Percentiles rank a stretch among this genome's conserved stretches.
These are phyloP conservation scores for Fraxinus xanthoxyloides DNA, from an alignment of 305 asterid genomes.

Conservation along the genomic window DNA sequence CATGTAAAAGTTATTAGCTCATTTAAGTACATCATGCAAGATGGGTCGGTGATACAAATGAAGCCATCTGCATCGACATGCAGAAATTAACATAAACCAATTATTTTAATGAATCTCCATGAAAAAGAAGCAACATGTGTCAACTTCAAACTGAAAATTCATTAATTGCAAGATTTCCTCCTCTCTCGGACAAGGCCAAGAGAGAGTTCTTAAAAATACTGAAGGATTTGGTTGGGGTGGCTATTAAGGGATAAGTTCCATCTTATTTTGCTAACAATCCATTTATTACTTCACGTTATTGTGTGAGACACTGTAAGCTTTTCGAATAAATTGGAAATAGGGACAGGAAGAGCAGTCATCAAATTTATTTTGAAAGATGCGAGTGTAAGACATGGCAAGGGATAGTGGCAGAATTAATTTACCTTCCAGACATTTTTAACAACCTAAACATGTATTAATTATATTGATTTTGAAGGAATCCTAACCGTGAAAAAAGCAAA, in stretches of 20 bases:
- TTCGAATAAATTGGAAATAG: constrained; percentile 9
- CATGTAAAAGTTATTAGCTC: constrained; percentile 7
- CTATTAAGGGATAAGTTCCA: neutral
- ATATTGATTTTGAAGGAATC: constrained; percentile 8
- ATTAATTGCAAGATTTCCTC: neutral
- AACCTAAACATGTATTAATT: constrained; percentile 17
- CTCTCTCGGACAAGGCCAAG: neutral
- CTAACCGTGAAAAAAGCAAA: constrained; percentile 4
- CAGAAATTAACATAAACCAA: neutral
- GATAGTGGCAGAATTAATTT: neutral
- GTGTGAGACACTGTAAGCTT: neutral
- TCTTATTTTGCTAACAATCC: neutral
- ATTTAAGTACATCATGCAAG: neutral
- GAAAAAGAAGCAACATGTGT: neutral
- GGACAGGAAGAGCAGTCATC: neutral
- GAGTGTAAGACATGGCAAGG: constrained; percentile 9
- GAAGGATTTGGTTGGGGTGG: neutral
- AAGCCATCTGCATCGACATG: neutral
- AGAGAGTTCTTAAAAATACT: neutral
- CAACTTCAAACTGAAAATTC: neutral
- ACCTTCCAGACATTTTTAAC: constrained; percentile 9
- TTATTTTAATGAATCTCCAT: neutral
- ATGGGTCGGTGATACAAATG: neutral
- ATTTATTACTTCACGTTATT: constrained; percentile 2
- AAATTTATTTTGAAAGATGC: neutral